A percentile compares a stretch with the other conserved stretches of the same genome.
Evolutionary conservation across 768 basidiomycete genomes (phyloP).

Genomic region (Collybia sp.): DNA sequence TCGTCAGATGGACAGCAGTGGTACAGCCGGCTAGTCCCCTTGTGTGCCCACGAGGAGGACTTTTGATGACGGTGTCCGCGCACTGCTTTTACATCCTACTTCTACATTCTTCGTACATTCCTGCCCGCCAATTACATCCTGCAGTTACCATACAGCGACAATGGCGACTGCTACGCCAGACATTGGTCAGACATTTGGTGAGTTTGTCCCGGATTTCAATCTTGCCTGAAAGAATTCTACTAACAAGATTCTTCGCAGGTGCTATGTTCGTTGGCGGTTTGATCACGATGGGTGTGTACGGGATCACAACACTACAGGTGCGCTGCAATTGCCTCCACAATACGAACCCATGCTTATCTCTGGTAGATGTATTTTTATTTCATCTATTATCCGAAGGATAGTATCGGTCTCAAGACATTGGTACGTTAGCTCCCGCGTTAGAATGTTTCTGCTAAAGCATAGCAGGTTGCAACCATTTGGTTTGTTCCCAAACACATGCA

Average conservation of each 20-base stretch:
- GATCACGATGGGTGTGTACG: slow-evolving; percentile 33
- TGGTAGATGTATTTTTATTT: slow-evolving; percentile 38
- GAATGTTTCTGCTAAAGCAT: neutral
- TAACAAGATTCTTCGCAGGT: slow-evolving; percentile 14
- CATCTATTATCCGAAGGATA: slow-evolving; percentile 33
- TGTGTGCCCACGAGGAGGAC: no score
- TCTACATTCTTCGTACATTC: no score
- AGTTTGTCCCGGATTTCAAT: slow-evolving; percentile 2
- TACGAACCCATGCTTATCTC: neutral
- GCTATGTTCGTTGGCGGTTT: slow-evolving; percentile 32
- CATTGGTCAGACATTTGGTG: slow-evolving; percentile 26
- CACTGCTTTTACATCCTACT: no score
- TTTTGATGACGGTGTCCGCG: no score
- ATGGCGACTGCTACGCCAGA: slow-evolving; percentile 1
- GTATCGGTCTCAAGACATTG: slow-evolving; percentile 23
- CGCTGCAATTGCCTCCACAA: neutral
- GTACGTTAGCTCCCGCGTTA: slow-evolving; percentile 16
- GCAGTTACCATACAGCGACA: neutral
- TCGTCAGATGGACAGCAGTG: no score
- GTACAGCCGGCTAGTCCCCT: no score
- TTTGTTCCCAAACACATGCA: slow-evolving; percentile 11
- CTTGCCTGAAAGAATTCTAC: neutral
- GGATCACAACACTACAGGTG: slow-evolving; percentile 40
- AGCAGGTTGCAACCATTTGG: slow-evolving; percentile 31
- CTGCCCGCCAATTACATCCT: no score